These are phyloP conservation scores for Triticum aestivum DNA, from an alignment of 176 grass and related monocot genomes.

Conservation along the genomic window IWGSC_CS_RefSeq_v2.1 NC_057805.1:15986305-15986804, in stretches of 20 bases:
- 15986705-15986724: background rate
- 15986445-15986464: constrained; percentile 92
- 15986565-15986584: background rate
- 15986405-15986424: constrained; percentile 57
- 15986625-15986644: background rate
- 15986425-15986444: constrained; percentile 87
- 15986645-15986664: background rate
- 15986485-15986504: background rate
- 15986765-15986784: background rate
- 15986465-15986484: constrained; percentile 14
- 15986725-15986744: background rate
- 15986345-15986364: background rate
- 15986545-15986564: background rate
- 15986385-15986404: background rate
- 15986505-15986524: constrained; percentile 10
- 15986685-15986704: background rate
- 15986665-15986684: background rate
- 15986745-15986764: constrained; percentile 1
- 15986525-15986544: constrained; percentile 10
- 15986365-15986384: background rate
- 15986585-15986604: background rate
- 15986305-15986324: constrained; percentile 84
- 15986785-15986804: constrained; percentile 8
- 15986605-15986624: background rate
- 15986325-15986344: constrained; percentile 97